phyloP scores from a whole-genome alignment of 2,329 filamentous ascomycete species.

The Pseudocercospora macadamiae region DNA sequence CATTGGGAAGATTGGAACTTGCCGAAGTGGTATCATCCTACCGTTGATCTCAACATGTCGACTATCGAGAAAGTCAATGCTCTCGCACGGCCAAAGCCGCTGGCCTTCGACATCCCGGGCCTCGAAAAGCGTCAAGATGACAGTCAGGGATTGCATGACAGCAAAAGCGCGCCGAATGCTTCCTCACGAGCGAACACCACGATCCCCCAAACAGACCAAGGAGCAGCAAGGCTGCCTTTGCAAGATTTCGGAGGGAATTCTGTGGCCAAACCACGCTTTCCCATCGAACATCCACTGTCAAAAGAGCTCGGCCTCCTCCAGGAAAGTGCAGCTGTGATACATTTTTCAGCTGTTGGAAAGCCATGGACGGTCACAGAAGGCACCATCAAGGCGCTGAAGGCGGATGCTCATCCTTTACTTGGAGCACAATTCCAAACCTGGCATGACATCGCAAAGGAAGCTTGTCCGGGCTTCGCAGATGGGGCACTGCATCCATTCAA shows the following conservation, averaged over 20 bases:
- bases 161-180: neutral
- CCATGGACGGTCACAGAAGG: constrained; percentile 29
- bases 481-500: neutral
- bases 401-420: constrained; percentile 34
- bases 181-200: neutral
- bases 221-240: no score
- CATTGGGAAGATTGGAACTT: constrained; percentile 40
- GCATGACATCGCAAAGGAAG: constrained; percentile 26
- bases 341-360: constrained; percentile 36
- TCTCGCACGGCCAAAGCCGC: constrained; percentile 8
- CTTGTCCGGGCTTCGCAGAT: constrained; percentile 10
- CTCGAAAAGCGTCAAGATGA: neutral
- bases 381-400: constrained; percentile 9
- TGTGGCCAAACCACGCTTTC: constrained; percentile 21
- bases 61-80: constrained; percentile 23
- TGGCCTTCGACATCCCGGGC: neutral
- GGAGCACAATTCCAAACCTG: constrained; percentile 31
- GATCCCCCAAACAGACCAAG: neutral
- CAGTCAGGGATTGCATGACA: neutral
- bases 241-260: no score
- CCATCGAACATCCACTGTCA: constrained; percentile 22
- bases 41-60: constrained; percentile 19
- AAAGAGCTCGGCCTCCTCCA: constrained; percentile 28
- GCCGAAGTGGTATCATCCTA: constrained; percentile 32
- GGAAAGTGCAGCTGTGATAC: constrained; percentile 30